These are phyloP conservation scores for Gleditsia sinensis DNA, from an alignment of 306 rosid species.

Conservation along the genomic window DNA sequence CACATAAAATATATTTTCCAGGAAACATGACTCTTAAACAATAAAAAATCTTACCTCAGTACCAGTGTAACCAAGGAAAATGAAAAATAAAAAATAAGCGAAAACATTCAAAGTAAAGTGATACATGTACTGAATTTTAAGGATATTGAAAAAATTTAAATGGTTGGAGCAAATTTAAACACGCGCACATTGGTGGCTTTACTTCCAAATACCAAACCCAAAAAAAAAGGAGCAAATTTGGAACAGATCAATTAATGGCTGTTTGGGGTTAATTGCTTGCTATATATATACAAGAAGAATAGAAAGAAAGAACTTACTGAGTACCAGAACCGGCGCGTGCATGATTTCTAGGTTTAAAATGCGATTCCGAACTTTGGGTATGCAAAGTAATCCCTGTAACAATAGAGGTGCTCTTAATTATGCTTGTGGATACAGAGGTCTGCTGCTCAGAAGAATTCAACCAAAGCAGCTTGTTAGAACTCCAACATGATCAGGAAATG, in stretches of 20 bases:
- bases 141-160: not conserved
- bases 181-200: not conserved
- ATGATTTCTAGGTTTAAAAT: not conserved
- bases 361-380: not conserved
- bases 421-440: not conserved
- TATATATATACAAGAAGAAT: not conserved
- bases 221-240: not conserved
- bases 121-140: not conserved
- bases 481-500: not conserved
- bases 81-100: not conserved
- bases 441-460: not conserved
- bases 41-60: too few relatives aligned
- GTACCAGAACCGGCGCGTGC: not conserved
- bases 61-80: not conserved
- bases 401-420: too few relatives aligned
- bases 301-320: conserved; percentile 32
- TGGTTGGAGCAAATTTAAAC: not conserved
- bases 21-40: too few relatives aligned
- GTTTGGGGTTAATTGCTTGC: not conserved
- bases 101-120: not conserved
- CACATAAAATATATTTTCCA: too few relatives aligned
- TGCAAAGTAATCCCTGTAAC: not conserved
- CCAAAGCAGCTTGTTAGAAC: not conserved
- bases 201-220: not conserved
- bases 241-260: not conserved